Evolutionary conservation across 768 basidiomycete genomes (phyloP).

Genomic region (Termitomyces sp.): DNA sequence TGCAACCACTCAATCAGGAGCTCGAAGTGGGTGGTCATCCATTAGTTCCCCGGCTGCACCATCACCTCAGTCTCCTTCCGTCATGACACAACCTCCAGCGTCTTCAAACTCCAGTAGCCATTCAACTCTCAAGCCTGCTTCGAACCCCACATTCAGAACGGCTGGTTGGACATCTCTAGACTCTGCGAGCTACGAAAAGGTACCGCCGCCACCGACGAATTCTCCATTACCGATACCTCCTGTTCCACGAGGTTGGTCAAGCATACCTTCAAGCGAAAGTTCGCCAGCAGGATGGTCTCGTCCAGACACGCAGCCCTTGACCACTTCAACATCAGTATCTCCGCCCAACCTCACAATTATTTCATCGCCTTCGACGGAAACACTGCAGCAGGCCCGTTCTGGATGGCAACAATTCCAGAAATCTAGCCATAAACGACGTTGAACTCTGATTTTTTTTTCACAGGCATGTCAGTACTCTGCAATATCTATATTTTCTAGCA

Average conservation of each 20-base stretch:
- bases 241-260: conserved; percentile 1
- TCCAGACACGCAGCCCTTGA: not conserved
- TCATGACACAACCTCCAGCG: conserved; percentile 6
- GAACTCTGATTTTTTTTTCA: not conserved
- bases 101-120: not conserved
- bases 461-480: not conserved
- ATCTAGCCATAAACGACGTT: conserved; percentile 25
- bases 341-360: not conserved
- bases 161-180: conserved; percentile 70
- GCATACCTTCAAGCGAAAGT: conserved; percentile 3
- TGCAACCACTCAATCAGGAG: conserved; percentile 16
- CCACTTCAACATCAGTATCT: not conserved
- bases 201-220: conserved; percentile 10
- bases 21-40: conserved; percentile 44
- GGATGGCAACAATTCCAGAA: conserved; percentile 61
- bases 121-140: conserved; percentile 14
- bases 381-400: conserved; percentile 30
- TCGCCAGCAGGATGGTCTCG: conserved; percentile 3
- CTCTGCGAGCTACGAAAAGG: conserved; percentile 30
- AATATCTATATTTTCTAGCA: not conserved
- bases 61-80: conserved; percentile 8
- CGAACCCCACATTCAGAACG: conserved; percentile 47
- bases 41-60: conserved; percentile 23
- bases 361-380: conserved; percentile 5
- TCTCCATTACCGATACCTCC: conserved; percentile 17